phyloP scores from a whole-genome alignment of 345 rosid genomes.

The Gossypium australe region DNA sequence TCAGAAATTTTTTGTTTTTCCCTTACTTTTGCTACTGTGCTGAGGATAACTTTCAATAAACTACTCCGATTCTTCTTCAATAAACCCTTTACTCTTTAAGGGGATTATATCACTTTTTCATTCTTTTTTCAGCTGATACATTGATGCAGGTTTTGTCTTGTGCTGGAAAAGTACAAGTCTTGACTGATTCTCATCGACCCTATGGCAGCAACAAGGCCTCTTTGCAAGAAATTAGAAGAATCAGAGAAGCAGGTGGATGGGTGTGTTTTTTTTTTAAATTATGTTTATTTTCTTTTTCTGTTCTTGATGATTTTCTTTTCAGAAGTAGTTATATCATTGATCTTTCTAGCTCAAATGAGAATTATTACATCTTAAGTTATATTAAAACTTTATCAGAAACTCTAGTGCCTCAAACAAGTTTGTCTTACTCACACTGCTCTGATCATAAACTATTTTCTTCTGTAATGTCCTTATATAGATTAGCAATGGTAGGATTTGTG shows the following conservation, averaged over 20 bases:
- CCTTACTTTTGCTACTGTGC: too few relatives aligned
- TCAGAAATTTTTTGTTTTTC: too few relatives aligned
- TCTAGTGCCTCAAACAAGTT: background rate
- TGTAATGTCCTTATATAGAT: conserved; percentile 35
- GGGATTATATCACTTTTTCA: background rate
- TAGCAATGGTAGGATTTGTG: conserved; percentile 87
- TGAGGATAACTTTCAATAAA: too few relatives aligned
- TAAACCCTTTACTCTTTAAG: background rate
- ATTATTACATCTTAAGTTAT: background rate
- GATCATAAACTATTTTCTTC: conserved; percentile 8
- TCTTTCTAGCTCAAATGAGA: background rate
- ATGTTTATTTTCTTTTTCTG: conserved; percentile 13
- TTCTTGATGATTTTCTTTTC: conserved; percentile 21
- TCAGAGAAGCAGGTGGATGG: conserved; percentile 99
- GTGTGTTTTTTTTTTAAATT: conserved; percentile 42
- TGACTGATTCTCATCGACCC: conserved; percentile 85
- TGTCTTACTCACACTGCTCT: background rate
- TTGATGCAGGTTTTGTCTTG: conserved; percentile 66
- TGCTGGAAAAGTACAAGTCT: conserved; percentile 60
- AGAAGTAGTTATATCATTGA: background rate
- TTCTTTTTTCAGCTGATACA: conserved; percentile 6
- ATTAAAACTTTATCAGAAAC: background rate
- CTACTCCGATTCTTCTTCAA: background rate
- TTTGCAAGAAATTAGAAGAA: conserved; percentile 73
- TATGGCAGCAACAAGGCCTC: conserved; percentile 67